Conservation (phyloP, 2,329 filamentous ascomycete genomes). For the Raffaelea albimanens region DNA sequence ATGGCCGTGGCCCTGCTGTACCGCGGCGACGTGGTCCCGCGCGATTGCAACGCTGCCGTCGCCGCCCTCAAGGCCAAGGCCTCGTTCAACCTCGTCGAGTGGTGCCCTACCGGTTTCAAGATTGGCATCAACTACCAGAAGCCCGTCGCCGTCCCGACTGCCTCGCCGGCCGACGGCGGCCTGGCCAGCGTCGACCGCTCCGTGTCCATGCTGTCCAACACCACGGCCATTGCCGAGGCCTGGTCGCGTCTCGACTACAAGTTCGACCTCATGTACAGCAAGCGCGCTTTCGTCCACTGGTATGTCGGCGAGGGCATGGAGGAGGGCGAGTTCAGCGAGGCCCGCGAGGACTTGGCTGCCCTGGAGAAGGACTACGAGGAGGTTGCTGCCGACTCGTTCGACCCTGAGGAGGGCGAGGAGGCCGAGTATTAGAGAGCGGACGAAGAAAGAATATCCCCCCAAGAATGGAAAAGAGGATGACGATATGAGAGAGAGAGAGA, state of each 20-base stretch:
- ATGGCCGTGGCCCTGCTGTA: constrained; percentile 66
- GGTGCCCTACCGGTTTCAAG: constrained; percentile 70
- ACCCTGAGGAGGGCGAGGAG: constrained; percentile 56
- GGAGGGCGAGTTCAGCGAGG: constrained; percentile 83
- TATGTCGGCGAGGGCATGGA: constrained; percentile 88
- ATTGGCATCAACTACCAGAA: constrained; percentile 68
- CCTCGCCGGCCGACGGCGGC: constrained; percentile 43
- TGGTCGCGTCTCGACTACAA: constrained; percentile 66
- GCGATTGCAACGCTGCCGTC: constrained; percentile 59
- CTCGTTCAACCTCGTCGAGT: constrained; percentile 65
- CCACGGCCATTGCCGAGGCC: constrained; percentile 63
- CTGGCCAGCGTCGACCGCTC: constrained; percentile 53
- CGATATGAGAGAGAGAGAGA: no score
- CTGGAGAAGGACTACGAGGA: constrained; percentile 84
- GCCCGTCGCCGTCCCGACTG: constrained; percentile 47
- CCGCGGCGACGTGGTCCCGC: constrained; percentile 62
- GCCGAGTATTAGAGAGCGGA: constrained; percentile 62
- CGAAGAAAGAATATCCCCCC: no score
- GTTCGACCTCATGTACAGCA: constrained; percentile 72
- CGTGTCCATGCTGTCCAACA: constrained; percentile 65
- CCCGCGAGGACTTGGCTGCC: constrained; percentile 75
- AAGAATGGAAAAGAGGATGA: no score
- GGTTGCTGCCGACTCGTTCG: constrained; percentile 64
- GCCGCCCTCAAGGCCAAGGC: constrained; percentile 60
- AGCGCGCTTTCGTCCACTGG: constrained; percentile 69